Conservation (phyloP, 2,329 filamentous ascomycete species). For the Orbilia ellipsospora region DNA sequence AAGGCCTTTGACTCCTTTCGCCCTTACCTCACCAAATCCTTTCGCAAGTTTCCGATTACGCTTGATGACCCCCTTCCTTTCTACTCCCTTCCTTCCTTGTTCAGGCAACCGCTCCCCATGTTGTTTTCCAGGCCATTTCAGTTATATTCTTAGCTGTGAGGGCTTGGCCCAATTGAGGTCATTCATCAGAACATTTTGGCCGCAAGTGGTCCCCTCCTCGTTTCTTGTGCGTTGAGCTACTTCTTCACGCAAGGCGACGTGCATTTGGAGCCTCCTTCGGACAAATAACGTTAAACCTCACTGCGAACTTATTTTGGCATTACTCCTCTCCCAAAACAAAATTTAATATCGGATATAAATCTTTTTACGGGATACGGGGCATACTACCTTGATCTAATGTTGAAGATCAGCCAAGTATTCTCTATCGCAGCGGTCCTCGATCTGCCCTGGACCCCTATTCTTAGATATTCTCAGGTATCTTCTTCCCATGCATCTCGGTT, state of each 20-base stretch:
- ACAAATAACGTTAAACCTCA: too few species aligned
- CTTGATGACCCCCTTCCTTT: constrained; percentile 1
- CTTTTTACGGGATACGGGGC: neutral
- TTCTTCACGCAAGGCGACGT: too few species aligned
- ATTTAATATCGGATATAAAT: too few species aligned
- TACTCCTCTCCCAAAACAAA: too few species aligned
- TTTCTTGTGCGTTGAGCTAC: too few species aligned
- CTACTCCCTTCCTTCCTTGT: constrained; percentile 2
- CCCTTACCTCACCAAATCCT: constrained; percentile 30
- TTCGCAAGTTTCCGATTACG: constrained; percentile 22
- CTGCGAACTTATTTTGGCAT: too few species aligned
- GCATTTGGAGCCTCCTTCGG: too few species aligned
- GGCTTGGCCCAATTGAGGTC: too few species aligned
- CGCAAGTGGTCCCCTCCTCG: too few species aligned
- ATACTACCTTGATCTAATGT: neutral
- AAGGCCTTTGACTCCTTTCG: constrained; percentile 24
- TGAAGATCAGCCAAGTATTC: neutral
- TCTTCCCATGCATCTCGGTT: constrained; percentile 9
- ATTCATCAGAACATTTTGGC: too few species aligned
- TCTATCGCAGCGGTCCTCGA: neutral
- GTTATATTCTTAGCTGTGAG: too few species aligned
- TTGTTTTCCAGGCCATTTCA: too few species aligned
- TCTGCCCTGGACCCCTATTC: constrained; percentile 29
- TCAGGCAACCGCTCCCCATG: constrained; percentile 9
- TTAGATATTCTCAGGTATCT: constrained; percentile 38